Conservation (phyloP, 164 flowering plant genomes). For the Chimonanthus praecox region DNA sequence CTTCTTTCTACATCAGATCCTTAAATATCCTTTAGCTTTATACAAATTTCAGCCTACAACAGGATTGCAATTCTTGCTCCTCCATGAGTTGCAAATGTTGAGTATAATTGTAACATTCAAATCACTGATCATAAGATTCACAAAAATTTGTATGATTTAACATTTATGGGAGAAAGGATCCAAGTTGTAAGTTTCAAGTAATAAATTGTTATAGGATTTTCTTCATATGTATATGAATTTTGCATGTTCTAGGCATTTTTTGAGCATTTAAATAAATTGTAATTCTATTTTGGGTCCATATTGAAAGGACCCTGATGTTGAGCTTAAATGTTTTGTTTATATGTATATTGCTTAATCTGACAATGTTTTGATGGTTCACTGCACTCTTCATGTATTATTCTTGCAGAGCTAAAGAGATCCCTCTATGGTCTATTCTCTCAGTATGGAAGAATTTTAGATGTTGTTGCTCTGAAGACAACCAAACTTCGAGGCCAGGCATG, state of each 20-base stretch:
- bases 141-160: no score
- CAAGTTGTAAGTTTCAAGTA: no score
- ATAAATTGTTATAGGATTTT: neutral
- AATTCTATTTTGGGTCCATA: neutral
- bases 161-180: no score
- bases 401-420: conserved; percentile 87
- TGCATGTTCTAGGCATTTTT: neutral
- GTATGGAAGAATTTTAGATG: conserved; percentile 88
- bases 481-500: conserved; percentile 98
- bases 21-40: no score
- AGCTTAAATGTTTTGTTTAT: neutral
- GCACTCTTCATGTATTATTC: conserved; percentile 5
- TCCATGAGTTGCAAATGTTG: no score
- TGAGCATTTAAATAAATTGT: neutral
- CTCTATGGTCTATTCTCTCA: conserved; percentile 88
- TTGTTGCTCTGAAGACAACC: conserved; percentile 82
- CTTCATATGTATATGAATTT: neutral
- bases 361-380: neutral
- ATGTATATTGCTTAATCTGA: neutral
- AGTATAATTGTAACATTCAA: no score
- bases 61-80: no score
- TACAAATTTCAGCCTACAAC: no score
- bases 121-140: no score
- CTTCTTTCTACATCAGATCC: no score
- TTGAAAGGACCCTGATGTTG: neutral